Evolutionary conservation across 192 early-diverging fungal species (phyloP), one percentile per base, ranked within the genome.

Genomic region (Gaertneriomyces semiglobifer): DNA sequence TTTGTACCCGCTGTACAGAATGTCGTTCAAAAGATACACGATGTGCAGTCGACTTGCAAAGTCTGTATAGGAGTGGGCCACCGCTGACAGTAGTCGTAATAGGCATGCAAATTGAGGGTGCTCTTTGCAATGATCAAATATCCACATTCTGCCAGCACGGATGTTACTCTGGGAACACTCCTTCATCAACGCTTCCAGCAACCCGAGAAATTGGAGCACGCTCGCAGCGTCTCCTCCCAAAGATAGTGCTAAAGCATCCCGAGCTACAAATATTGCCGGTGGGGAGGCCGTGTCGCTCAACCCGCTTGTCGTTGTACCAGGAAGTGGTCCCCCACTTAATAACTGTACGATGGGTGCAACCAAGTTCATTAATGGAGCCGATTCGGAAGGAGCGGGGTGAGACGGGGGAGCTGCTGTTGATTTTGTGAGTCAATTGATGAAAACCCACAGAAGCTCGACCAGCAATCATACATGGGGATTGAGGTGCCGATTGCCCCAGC

Each of bases 141-240:
- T 52, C 50, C 50, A 52, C 4, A 20, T 4, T 52, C 20, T 52
- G n/a, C 50, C 50, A 18, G 50, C 50, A 52, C 20, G 50, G 3
- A 52, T 52, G 6, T 52, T 52, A 5, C n/a, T 52, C 50, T 52
- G 50, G 50, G 50, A 52, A 20, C 50, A 52, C n/a, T 52, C 50
- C 50, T 52, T 52, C 50, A 52, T 52, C 50, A 52, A 52, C n/a
- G 6, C 50, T 18, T 52, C 50, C 6, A 52, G 50, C 6, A 52
- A 52, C 20, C 50, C 50, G 20, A n/a, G 20, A 52, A 18, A 52
- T 20, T 52, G n/a, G 50, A 52, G n/a, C 50, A 52, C 50, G 5
- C 20, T 20, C n/a, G n/a, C 50, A 18, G 5, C 20, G 20, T 52
- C 20, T 33, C 25, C 25, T 6, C n/a, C n/a, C 0, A 52, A 6